Conservation (phyloP, 2,329 filamentous ascomycete species). For the Alternaria gansuensis region DNA sequence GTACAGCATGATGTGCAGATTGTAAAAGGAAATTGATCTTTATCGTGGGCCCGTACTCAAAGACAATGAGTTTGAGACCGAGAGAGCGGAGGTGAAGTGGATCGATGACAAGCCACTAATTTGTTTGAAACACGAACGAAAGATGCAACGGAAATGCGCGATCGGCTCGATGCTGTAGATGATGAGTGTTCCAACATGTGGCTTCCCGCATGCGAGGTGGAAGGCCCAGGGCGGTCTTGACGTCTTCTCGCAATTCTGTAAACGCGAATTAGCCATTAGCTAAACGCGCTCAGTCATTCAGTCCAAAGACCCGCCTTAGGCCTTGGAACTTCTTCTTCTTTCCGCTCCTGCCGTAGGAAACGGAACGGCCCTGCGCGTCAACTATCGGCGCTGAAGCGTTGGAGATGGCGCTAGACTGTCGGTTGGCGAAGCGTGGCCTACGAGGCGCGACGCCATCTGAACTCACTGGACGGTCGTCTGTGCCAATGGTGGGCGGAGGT, state of each 20-base stretch:
- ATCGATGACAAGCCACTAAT: slow-evolving; percentile 17
- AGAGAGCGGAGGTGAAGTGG: slow-evolving; percentile 4
- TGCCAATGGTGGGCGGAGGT: slow-evolving; percentile 45
- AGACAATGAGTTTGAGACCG: neutral
- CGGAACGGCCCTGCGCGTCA: slow-evolving; percentile 28
- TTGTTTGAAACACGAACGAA: slow-evolving; percentile 17
- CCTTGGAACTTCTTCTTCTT: slow-evolving; percentile 74
- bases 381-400: slow-evolving; percentile 38
- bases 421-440: slow-evolving; percentile 35
- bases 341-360: slow-evolving; percentile 44
- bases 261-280: slow-evolving; percentile 24
- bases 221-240: neutral
- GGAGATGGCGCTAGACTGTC: slow-evolving; percentile 35
- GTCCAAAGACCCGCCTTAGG: slow-evolving; percentile 71
- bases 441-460: slow-evolving; percentile 40
- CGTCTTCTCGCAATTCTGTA: slow-evolving; percentile 12
- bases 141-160: slow-evolving; percentile 6
- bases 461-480: slow-evolving; percentile 43
- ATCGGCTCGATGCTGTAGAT: slow-evolving; percentile 11
- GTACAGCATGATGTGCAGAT: slow-evolving; percentile 4
- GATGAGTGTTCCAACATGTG: slow-evolving; percentile 13
- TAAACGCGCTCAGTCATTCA: slow-evolving; percentile 59
- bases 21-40: neutral
- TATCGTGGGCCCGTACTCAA: neutral
- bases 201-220: slow-evolving; percentile 4